Conservation (phyloP, 345 rosid species). For the Eucalyptus curtisii region DNA sequence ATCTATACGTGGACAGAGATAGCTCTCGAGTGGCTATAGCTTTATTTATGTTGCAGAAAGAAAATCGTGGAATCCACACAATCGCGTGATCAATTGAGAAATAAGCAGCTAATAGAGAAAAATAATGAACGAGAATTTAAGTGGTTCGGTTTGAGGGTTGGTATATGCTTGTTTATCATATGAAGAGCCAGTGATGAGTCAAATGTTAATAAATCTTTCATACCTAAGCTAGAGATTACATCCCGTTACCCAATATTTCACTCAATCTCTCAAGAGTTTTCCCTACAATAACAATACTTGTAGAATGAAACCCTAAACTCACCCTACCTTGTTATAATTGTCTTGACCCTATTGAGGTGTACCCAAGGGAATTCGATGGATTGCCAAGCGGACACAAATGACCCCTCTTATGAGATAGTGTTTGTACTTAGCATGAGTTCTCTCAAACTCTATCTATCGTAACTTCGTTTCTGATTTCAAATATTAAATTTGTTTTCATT, state of each 20-base stretch:
- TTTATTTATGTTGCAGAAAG: neutral
- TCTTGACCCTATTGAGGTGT: neutral
- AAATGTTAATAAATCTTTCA: too few species aligned
- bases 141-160: neutral
- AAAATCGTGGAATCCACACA: neutral
- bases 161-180: rapidly evolving
- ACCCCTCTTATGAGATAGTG: neutral
- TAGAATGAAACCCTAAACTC: neutral
- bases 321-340: neutral
- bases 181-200: neutral
- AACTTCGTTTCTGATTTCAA: rapidly evolving
- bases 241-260: neutral
- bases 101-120: neutral
- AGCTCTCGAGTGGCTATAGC: neutral
- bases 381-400: neutral
- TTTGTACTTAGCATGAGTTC: neutral
- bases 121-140: neutral
- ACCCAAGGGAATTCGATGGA: neutral
- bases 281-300: neutral
- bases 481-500: too few species aligned
- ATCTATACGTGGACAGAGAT: neutral
- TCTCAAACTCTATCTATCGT: rapidly evolving
- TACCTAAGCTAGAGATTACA: neutral
- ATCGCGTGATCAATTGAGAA: neutral
- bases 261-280: neutral